Percentiles rank a stretch among this genome's conserved stretches.
These are phyloP conservation scores for Thermomucor indicae-seudaticae DNA, from an alignment of 371 early-diverging fungal genomes.

Conservation along the genomic window DNA sequence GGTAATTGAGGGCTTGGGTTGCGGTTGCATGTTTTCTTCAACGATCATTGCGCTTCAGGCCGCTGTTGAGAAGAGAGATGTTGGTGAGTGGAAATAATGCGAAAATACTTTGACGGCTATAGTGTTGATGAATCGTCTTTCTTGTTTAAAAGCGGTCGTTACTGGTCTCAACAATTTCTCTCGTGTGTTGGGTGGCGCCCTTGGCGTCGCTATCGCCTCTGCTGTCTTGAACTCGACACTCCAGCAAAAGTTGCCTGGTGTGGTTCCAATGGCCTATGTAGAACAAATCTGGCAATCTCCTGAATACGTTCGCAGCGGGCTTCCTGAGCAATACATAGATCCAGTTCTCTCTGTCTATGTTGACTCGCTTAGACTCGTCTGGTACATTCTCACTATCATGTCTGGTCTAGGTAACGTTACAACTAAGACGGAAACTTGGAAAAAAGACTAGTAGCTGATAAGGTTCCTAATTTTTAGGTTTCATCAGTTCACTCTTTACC, in stretches of 20 bases:
- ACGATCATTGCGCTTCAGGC: conserved; percentile 44
- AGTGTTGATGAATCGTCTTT: background rate
- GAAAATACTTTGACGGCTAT: background rate
- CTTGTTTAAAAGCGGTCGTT: conserved; percentile 28
- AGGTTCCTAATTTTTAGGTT: background rate
- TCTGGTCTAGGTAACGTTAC: background rate
- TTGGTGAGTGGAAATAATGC: conserved; percentile 4
- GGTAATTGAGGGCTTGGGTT: conserved; percentile 26
- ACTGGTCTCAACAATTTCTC: conserved; percentile 44
- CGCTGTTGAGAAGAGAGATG: conserved; percentile 29
- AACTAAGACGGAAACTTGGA: background rate
- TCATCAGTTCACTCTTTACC: background rate
- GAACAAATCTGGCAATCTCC: background rate
- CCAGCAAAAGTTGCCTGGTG: conserved; percentile 14
- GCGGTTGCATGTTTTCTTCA: conserved; percentile 30
- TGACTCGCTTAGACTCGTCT: background rate
- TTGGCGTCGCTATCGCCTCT: conserved; percentile 42
- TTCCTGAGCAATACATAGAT: background rate
- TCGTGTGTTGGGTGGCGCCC: conserved; percentile 44
- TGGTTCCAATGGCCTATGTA: background rate
- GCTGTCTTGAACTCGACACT: conserved; percentile 36
- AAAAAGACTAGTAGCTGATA: background rate
- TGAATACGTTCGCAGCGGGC: background rate
- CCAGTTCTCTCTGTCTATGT: background rate
- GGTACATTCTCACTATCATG: background rate